Conservation (phyloP, 345 rosid species). For the Psidium guajava region DNA sequence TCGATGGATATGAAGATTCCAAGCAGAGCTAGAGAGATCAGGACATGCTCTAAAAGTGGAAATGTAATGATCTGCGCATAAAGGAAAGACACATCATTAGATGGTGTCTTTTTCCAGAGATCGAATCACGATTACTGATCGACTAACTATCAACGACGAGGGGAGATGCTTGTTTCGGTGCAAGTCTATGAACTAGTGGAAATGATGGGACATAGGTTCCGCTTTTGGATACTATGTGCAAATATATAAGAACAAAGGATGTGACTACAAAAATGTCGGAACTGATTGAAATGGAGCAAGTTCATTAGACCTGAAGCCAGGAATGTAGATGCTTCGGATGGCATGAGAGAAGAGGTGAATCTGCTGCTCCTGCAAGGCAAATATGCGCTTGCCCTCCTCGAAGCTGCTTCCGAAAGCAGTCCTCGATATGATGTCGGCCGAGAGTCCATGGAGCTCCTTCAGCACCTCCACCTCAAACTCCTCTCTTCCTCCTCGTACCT, state of each 20-base stretch:
- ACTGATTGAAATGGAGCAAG: not conserved
- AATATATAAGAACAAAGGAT: not conserved
- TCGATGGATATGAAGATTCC: not conserved
- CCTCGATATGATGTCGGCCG: conserved; percentile 67
- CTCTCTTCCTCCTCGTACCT: conserved; percentile 33
- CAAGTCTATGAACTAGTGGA: not conserved
- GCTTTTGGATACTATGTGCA: not conserved
- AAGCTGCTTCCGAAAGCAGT: conserved; percentile 83
- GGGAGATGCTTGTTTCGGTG: not conserved
- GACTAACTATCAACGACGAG: not conserved
- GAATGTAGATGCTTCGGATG: conserved; percentile 52
- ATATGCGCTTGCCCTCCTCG: conserved; percentile 64
- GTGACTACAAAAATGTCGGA: not conserved
- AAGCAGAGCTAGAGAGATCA: not conserved
- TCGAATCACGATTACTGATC: not conserved
- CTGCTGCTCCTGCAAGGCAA: conserved; percentile 61
- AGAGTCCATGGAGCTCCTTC: conserved; percentile 46
- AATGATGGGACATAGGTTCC: not conserved
- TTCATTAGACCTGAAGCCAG: conserved; percentile 59
- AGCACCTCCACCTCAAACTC: conserved; percentile 60
- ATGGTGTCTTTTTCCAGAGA: not conserved
- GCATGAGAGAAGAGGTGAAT: conserved; percentile 42
- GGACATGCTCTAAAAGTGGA: not conserved
- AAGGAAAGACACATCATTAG: not conserved
- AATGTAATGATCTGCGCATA: not conserved